Conservation (phyloP, 495 filamentous ascomycete species). For the Penicillium maclennaniae region DNA sequence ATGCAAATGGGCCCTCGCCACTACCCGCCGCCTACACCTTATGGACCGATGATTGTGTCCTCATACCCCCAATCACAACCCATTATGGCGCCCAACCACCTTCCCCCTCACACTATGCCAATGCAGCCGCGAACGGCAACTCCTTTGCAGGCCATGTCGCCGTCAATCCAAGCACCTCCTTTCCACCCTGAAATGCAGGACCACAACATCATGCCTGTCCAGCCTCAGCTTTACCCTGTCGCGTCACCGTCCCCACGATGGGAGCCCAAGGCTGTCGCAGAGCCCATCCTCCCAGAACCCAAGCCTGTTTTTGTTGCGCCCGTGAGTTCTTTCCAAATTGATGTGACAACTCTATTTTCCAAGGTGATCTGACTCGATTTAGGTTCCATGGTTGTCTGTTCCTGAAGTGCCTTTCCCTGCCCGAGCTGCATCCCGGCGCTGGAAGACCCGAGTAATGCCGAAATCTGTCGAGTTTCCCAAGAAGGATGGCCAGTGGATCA, state of each 20-base stretch:
- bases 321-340: constrained; percentile 43
- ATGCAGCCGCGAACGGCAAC: constrained; percentile 41
- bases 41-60: constrained; percentile 48
- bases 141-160: constrained; percentile 44
- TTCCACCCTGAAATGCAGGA: constrained; percentile 31
- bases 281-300: constrained; percentile 16
- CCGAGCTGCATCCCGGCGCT: constrained; percentile 37
- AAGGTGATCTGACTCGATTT: constrained; percentile 9
- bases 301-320: constrained; percentile 56
- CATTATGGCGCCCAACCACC: constrained; percentile 37
- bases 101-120: constrained; percentile 33
- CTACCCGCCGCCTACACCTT: constrained; percentile 34
- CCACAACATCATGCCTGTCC: constrained; percentile 28
- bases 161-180: constrained; percentile 26
- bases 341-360: background rate
- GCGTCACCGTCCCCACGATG: constrained; percentile 31
- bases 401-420: constrained; percentile 64
- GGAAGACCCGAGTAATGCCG: constrained; percentile 37
- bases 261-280: constrained; percentile 21
- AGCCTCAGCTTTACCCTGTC: constrained; percentile 27
- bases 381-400: constrained; percentile 83
- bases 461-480: constrained; percentile 47
- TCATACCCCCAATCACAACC: constrained; percentile 47
- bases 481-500: constrained; percentile 32
- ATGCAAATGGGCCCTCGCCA: constrained; percentile 42